Conservation (phyloP, 192 early-diverging fungal genomes). For the Coemansia aciculifera region DNA sequence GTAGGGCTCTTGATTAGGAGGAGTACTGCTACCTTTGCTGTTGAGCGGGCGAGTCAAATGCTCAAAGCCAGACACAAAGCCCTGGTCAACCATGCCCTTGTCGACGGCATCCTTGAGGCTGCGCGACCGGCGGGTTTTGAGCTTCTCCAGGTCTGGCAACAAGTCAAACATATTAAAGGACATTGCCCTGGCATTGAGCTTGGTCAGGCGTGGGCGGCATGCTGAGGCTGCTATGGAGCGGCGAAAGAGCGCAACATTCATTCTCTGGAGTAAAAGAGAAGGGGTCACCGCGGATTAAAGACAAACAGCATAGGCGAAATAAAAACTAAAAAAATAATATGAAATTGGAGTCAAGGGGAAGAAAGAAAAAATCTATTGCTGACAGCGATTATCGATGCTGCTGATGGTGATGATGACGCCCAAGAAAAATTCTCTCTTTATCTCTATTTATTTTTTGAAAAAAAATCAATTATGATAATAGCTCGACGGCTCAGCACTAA, state of each 20-base stretch:
- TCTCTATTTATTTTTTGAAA: too few relatives aligned
- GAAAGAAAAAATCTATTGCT: background rate
- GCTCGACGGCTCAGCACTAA: background rate
- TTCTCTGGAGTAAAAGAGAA: slow-evolving; percentile 4
- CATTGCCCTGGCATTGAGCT: background rate
- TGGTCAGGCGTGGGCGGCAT: background rate
- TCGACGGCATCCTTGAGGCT: slow-evolving; percentile 39
- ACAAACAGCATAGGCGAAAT: background rate
- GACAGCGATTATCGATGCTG: background rate
- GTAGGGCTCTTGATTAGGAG: slow-evolving; percentile 34
- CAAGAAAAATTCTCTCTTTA: background rate
- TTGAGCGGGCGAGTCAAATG: slow-evolving; percentile 24
- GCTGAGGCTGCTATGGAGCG: slow-evolving; percentile 1
- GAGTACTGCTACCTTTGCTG: slow-evolving; percentile 5
- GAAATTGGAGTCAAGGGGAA: background rate
- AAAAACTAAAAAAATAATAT: background rate
- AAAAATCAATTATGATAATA: background rate
- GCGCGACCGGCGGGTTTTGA: slow-evolving; percentile 33
- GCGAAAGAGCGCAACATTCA: slow-evolving; percentile 12
- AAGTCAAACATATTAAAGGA: slow-evolving; percentile 53
- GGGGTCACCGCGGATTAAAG: slow-evolving; percentile 6
- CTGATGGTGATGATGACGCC: background rate
- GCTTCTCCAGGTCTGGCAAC: slow-evolving; percentile 41
- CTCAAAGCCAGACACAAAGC: slow-evolving; percentile 24
- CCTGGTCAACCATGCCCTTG: slow-evolving; percentile 31